phyloP scores from a whole-genome alignment of 345 rosid genomes.

The Eucalyptus grandis region DNA sequence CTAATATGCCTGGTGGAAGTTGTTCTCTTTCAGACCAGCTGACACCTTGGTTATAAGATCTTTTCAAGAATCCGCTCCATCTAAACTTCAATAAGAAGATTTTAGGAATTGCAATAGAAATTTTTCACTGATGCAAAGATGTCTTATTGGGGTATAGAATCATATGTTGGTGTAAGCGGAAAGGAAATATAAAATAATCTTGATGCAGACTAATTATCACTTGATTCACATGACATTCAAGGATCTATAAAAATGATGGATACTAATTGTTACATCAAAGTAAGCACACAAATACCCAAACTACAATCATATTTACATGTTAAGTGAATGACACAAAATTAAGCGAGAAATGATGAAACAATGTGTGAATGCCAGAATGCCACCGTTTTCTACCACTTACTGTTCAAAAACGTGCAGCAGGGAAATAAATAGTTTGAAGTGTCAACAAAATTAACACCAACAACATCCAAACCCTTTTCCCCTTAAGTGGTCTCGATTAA shows the following conservation, averaged over 20 bases:
- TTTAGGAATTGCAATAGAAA: not conserved
- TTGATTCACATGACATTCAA: not conserved
- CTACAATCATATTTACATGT: not conserved
- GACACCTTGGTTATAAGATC: slow-evolving; percentile 67
- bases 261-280: not conserved
- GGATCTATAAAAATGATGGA: not conserved
- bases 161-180: not conserved
- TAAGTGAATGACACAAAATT: not conserved
- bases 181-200: not conserved
- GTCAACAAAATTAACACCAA: not conserved
- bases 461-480: not conserved
- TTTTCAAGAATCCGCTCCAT: slow-evolving; percentile 97
- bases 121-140: not conserved
- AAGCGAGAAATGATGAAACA: not conserved
- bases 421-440: not conserved
- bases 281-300: not conserved
- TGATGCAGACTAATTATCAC: not conserved
- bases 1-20: slow-evolving; percentile 86
- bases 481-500: not conserved
- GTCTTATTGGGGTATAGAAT: not conserved
- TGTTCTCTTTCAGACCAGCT: slow-evolving; percentile 78
- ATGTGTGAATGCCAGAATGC: not conserved
- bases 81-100: slow-evolving; percentile 13
- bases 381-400: not conserved
- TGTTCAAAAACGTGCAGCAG: not conserved